Evolutionary conservation across 345 rosid species (phyloP).

Genomic region (Capsella bursapastoris): DNA sequence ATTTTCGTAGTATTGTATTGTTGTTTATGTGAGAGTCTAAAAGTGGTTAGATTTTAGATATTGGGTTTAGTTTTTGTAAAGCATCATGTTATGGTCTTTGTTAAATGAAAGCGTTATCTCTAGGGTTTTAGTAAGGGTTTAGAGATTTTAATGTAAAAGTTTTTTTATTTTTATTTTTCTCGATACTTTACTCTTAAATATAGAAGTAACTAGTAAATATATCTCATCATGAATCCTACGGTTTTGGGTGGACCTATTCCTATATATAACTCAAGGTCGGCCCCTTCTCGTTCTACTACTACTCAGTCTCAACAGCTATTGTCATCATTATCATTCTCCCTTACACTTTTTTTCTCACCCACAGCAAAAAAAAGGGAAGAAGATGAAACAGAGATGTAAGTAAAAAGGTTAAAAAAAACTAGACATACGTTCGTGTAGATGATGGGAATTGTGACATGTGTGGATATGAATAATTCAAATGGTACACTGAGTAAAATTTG

Average conservation of each 20-base stretch:
- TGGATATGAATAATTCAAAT: constrained; percentile 36
- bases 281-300: constrained; percentile 20
- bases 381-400: background rate
- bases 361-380: background rate
- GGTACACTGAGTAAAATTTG: constrained; percentile 29
- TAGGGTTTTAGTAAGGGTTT: background rate
- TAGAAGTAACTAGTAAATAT: background rate
- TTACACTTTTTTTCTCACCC: constrained; percentile 11
- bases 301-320: constrained; percentile 22
- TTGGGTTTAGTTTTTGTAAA: too few relatives aligned
- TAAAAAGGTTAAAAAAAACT: constrained; percentile 24
- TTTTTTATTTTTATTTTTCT: background rate
- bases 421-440: constrained; percentile 24
- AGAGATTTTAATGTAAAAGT: constrained; percentile 13
- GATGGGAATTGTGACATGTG: constrained; percentile 32
- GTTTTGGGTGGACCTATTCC: constrained; percentile 36
- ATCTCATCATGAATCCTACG: constrained; percentile 37
- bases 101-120: too few relatives aligned
- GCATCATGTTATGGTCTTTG: too few relatives aligned
- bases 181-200: constrained; percentile 1
- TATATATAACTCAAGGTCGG: constrained; percentile 35
- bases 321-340: constrained; percentile 38
- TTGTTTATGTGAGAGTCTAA: too few relatives aligned
- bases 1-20: too few relatives aligned
- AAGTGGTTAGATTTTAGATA: too few relatives aligned